phyloP scores from a whole-genome alignment of 2,329 filamentous ascomycete genomes.

The Fusarium sp. region DNA sequence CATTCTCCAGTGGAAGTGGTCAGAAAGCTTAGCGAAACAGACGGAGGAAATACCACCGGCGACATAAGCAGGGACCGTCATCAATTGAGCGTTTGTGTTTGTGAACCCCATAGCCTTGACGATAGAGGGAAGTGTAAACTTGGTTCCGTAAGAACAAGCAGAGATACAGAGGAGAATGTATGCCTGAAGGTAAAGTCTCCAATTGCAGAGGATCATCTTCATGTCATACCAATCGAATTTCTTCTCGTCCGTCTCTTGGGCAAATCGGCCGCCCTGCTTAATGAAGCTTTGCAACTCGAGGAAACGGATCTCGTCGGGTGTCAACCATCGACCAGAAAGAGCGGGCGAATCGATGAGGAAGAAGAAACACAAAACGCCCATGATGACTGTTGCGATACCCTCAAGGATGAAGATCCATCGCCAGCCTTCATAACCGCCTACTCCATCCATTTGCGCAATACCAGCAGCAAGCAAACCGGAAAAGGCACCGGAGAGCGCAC shows the following conservation, averaged over 20 bases:
- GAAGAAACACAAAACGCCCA: conserved; percentile 73
- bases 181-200: conserved; percentile 44
- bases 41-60: conserved; percentile 72
- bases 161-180: conserved; percentile 39
- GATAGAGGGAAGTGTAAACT: conserved; percentile 50
- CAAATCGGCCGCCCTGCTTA: not conserved
- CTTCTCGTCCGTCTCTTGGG: not conserved
- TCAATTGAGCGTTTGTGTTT: conserved; percentile 48
- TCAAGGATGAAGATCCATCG: conserved; percentile 76
- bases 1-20: conserved; percentile 71
- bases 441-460: conserved; percentile 75
- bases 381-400: conserved; percentile 74
- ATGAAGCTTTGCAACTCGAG: not conserved
- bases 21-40: conserved; percentile 70
- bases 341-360: not conserved
- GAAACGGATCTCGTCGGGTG: not conserved
- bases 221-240: conserved; percentile 42
- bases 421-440: conserved; percentile 70
- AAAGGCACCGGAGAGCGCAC: conserved; percentile 81
- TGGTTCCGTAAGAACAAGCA: conserved; percentile 37
- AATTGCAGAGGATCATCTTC: conserved; percentile 42
- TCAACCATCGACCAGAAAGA: not conserved
- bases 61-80: conserved; percentile 68
- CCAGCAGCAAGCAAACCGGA: conserved; percentile 76
- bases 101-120: conserved; percentile 54